Percentiles rank a stretch among this genome's conserved stretches.
Evolutionary conservation across 495 filamentous ascomycete genomes (phyloP).

Genomic region (Talaromyces wortmannii): DNA sequence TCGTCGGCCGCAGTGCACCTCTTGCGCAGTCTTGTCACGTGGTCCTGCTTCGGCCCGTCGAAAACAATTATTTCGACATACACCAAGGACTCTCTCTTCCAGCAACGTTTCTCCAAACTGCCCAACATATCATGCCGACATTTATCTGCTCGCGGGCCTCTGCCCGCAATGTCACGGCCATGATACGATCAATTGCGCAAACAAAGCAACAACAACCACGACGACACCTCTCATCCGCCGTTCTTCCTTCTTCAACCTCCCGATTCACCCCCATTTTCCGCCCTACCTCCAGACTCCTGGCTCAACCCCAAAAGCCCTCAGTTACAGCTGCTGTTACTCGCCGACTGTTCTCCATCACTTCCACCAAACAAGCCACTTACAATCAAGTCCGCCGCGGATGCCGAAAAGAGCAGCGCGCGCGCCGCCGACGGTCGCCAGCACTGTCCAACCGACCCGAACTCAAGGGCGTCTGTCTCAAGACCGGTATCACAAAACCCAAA

Average conservation of each 20-base stretch:
- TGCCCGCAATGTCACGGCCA: neutral
- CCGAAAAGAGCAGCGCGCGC: constrained; percentile 65
- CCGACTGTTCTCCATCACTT: constrained; percentile 38
- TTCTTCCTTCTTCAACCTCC: neutral
- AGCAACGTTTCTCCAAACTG: neutral
- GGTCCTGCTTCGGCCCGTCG: neutral
- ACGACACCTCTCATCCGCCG: neutral
- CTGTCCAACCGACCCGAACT: constrained; percentile 69
- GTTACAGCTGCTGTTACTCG: neutral
- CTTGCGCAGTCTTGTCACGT: neutral
- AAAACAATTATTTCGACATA: neutral
- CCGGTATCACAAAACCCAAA: constrained; percentile 88
- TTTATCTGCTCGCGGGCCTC: neutral
- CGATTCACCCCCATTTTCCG: neutral
- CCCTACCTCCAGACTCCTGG: neutral
- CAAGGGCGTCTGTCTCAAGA: constrained; percentile 93
- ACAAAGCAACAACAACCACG: neutral
- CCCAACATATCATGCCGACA: neutral
- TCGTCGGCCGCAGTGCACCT: constrained; percentile 16
- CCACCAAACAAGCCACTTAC: constrained; percentile 36
- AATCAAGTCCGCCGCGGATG: constrained; percentile 62
- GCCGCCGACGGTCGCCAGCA: constrained; percentile 80
- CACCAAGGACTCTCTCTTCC: neutral
- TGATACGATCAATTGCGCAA: neutral
- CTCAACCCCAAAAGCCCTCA: neutral